Percentiles rank a stretch among this genome's conserved stretches.
phyloP scores from a whole-genome alignment of 768 basidiomycete species.

The Lanmaoa pseudosensibilis region DNA sequence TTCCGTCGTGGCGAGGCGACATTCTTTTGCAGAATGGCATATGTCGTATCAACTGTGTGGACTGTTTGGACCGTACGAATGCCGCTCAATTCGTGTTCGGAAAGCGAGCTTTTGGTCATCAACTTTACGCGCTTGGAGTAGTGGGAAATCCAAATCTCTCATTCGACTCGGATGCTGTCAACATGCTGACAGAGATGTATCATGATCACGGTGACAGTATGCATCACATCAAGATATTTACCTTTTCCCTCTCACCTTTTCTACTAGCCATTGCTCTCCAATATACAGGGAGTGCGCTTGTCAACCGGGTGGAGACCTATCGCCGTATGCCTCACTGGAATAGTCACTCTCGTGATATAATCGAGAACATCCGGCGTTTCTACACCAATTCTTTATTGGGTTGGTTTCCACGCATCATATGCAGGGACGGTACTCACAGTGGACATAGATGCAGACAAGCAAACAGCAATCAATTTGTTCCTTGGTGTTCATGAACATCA shows the following conservation, averaged over 20 bases:
- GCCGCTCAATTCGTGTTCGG: constrained; percentile 97
- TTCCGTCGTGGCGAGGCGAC: constrained; percentile 51
- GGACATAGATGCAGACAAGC: constrained; percentile 86
- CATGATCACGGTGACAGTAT: constrained; percentile 95
- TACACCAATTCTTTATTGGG: constrained; percentile 93
- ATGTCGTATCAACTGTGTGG: constrained; percentile 93
- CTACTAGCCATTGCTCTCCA: constrained; percentile 84
- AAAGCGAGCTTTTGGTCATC: constrained; percentile 91
- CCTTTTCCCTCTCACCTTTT: not conserved
- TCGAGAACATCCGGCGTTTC: constrained; percentile 91
- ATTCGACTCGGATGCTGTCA: constrained; percentile 92
- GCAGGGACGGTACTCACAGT: not conserved
- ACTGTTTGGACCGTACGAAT: constrained; percentile 95
- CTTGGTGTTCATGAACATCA: constrained; percentile 70
- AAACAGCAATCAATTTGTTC: constrained; percentile 96
- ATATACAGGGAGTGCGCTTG: constrained; percentile 94
- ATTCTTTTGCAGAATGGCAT: constrained; percentile 91
- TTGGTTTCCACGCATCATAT: constrained; percentile 26
- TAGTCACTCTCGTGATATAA: constrained; percentile 93
- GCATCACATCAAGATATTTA: constrained; percentile 25
- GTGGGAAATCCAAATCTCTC: constrained; percentile 81
- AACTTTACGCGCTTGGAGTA: constrained; percentile 91
- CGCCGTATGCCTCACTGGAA: constrained; percentile 96
- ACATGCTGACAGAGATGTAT: constrained; percentile 98
- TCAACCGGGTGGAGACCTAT: constrained; percentile 95